These are phyloP conservation scores for Leccinum rimulosum DNA, from an alignment of 768 basidiomycete species.

Conservation along the genomic window DNA sequence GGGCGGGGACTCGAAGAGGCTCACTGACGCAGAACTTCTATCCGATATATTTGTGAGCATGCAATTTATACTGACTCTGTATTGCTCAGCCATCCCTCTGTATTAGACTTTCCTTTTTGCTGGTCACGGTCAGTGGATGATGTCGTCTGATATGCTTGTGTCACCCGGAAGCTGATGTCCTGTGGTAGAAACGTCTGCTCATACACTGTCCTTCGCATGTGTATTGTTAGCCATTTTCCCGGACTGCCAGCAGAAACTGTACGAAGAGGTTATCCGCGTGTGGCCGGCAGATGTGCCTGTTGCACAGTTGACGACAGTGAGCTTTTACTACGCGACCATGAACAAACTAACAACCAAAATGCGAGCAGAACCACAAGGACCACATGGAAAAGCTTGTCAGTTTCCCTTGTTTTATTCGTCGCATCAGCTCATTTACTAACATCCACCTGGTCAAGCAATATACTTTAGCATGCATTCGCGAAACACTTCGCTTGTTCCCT, in stretches of 20 bases:
- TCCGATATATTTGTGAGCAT: constrained; percentile 47
- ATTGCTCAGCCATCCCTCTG: background rate
- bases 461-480: constrained; percentile 41
- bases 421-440: background rate
- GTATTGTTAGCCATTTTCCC: constrained; percentile 49
- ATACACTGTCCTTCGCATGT: constrained; percentile 43
- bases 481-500: constrained; percentile 45
- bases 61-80: background rate
- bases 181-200: constrained; percentile 43
- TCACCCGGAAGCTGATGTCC: constrained; percentile 8
- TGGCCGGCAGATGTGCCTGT: constrained; percentile 40
- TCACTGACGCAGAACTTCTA: constrained; percentile 46
- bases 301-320: constrained; percentile 28
- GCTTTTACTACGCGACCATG: constrained; percentile 1
- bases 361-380: constrained; percentile 39
- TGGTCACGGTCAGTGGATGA: constrained; percentile 40
- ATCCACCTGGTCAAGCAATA: constrained; percentile 36
- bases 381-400: constrained; percentile 37
- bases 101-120: constrained; percentile 45
- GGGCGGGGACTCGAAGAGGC: constrained; percentile 26
- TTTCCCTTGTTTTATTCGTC: background rate
- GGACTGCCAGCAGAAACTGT: constrained; percentile 45
- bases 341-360: background rate
- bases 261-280: constrained; percentile 37
- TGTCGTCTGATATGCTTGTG: background rate